Conservation (phyloP, 176 grass and related monocot species). For the Carex cristatella region DNA sequence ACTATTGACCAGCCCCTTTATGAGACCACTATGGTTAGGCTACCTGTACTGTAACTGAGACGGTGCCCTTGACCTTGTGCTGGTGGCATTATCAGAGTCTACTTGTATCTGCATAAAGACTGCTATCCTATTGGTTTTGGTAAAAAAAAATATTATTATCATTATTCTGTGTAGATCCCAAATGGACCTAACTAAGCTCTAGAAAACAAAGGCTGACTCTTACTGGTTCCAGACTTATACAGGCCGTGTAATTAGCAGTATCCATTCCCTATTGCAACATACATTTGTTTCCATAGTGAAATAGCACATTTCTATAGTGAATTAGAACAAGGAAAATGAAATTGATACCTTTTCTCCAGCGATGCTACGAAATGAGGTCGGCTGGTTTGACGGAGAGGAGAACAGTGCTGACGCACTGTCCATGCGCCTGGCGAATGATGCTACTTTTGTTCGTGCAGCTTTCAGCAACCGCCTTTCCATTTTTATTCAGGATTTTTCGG, state of each 20-base stretch:
- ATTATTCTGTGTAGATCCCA: not conserved
- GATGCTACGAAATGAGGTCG: constrained; percentile 93
- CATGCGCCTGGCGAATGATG: constrained; percentile 97
- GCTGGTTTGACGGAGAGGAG: constrained; percentile 98
- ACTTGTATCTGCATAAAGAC: not conserved
- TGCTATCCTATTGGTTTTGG: not conserved
- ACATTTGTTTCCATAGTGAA: not conserved
- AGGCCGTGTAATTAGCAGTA: not conserved
- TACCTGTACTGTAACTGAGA: not conserved
- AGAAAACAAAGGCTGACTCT: not conserved
- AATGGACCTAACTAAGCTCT: not conserved
- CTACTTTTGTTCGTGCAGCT: constrained; percentile 95
- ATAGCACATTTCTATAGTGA: not conserved
- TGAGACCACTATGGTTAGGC: not conserved
- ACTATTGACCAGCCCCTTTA: not conserved
- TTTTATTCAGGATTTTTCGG: constrained; percentile 93
- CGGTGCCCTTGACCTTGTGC: not conserved
- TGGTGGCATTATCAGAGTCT: not conserved
- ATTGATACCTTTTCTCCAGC: constrained; percentile 35
- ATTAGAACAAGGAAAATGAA: not conserved
- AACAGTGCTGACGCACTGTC: constrained; percentile 91
- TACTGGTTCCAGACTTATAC: not conserved
- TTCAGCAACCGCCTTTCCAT: constrained; percentile 98
- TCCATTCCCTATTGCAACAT: not conserved
- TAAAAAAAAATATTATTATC: not conserved